Evolutionary conservation across 164 flowering plant genomes (phyloP).

Genomic region (Euptelea pleiosperma): DNA sequence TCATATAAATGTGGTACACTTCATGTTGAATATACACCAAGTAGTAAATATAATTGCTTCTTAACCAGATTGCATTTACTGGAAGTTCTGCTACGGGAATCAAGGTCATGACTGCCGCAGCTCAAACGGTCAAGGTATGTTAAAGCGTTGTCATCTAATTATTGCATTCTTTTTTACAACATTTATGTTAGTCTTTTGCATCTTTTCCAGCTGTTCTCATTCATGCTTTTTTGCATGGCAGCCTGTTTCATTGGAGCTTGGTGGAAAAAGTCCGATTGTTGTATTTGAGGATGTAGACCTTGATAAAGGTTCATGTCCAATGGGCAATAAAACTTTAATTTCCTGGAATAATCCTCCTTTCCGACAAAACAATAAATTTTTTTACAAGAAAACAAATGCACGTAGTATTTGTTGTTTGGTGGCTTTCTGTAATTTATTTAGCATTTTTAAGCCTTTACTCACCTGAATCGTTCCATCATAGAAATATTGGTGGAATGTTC

Average conservation of each 20-base stretch:
- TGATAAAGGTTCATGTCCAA: constrained; percentile 63
- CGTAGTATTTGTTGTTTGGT: not conserved
- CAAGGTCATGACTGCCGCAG: constrained; percentile 84
- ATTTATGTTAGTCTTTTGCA: too few species aligned
- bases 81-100: constrained; percentile 94
- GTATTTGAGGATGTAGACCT: constrained; percentile 96
- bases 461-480: not conserved
- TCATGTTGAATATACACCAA: not conserved
- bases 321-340: constrained; percentile 4
- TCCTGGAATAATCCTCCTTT: not conserved
- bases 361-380: not conserved
- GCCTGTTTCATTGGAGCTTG: constrained; percentile 97
- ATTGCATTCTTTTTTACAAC: too few species aligned
- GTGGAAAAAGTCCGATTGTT: constrained; percentile 96
- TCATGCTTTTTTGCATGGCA: constrained; percentile 27
- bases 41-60: constrained; percentile 3
- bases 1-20: not conserved
- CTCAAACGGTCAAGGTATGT: constrained; percentile 79
- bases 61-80: constrained; percentile 83
- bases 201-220: not conserved
- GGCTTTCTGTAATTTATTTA: not conserved
- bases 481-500: not conserved
- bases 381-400: not conserved
- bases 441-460: not conserved
- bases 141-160: constrained; percentile 1